Evolutionary conservation across 768 basidiomycete species (phyloP), one percentile per base, ranked within the genome.

Genomic region (Chalciporus sphaerocephalus): DNA sequence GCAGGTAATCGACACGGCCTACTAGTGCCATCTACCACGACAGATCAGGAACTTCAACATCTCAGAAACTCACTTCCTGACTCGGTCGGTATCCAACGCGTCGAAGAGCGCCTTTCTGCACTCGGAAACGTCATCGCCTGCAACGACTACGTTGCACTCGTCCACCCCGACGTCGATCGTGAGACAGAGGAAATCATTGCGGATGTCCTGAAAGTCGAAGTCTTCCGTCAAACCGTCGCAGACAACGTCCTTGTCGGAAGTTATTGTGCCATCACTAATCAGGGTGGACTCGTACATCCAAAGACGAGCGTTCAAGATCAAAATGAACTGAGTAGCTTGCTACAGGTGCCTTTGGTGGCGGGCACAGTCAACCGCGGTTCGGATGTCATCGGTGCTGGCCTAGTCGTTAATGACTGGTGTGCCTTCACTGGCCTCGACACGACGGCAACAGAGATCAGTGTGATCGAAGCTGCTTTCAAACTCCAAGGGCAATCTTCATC

Each of bases 131-230:
- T 99, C 51, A 94, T 99, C 65, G 92, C 92, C 11, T 94, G 91
- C 72, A 99, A 98, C 68, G 96, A 99, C 72, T 89, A 98, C 60
- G 95, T 99, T 55, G 96, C 96, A 7, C 85, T 99, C 57, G 96
- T 98, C 20, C 96, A 99, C 66, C 96, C 96, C 7, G 96, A 99
- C 55, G 72, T 98, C 49, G 96, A 98, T 71, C 83, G 96, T 51
- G 96, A 98, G 70, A 99, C 96, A 18, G 96, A 99, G 64, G 96
- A 99, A 69, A 98, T 99, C 71, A 97, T 99, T 69, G 96, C 96
- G 22, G 96, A 99, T 66, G 92, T 96, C 16, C 80, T 99, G 56
- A 98, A 98, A 68, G 96, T 98, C 51, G 96, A 99, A 66, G 96
- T 98, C 5, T 99, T 99, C 74, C 78, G 96, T 38, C 96, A 99